A percentile compares a stretch with the other conserved stretches of the same genome.
phyloP scores from a whole-genome alignment of 75 land plant species.

The Pinus tabuliformis region DNA sequence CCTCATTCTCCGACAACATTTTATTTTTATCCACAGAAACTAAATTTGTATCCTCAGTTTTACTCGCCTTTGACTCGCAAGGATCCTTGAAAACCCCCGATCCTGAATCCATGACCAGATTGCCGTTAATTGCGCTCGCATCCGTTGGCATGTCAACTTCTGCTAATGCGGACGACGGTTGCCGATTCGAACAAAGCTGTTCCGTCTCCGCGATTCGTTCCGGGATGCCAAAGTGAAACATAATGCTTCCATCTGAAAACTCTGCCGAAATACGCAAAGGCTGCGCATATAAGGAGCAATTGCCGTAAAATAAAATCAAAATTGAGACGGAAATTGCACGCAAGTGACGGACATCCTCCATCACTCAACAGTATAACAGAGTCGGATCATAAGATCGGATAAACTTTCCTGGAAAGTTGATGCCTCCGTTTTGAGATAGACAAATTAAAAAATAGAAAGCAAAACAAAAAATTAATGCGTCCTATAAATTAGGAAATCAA shows the following conservation, averaged over 20 bases:
- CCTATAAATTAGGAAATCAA: background rate
- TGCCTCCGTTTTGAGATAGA: background rate
- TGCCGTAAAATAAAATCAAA: constrained; percentile 12
- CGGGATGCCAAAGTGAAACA: constrained; percentile 8
- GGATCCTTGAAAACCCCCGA: background rate
- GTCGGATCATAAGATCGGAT: background rate
- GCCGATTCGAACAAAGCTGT: background rate
- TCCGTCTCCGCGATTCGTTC: background rate
- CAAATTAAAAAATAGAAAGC: background rate
- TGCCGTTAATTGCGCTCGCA: background rate
- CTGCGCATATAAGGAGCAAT: constrained; percentile 8
- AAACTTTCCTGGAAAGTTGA: background rate
- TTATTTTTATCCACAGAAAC: background rate
- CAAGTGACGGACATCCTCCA: background rate
- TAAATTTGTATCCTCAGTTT: background rate
- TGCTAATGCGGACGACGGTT: background rate
- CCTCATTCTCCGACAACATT: background rate
- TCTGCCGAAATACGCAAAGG: constrained; percentile 5
- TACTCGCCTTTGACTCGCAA: background rate
- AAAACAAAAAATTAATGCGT: background rate
- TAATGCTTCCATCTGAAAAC: constrained; percentile 2
- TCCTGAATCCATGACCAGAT: background rate
- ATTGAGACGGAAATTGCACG: background rate
- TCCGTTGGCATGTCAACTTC: background rate
- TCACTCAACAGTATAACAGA: background rate